Evolutionary conservation across 108 stramenopile species (phyloP).

Genomic region (Nannochloropsis granulata): DNA sequence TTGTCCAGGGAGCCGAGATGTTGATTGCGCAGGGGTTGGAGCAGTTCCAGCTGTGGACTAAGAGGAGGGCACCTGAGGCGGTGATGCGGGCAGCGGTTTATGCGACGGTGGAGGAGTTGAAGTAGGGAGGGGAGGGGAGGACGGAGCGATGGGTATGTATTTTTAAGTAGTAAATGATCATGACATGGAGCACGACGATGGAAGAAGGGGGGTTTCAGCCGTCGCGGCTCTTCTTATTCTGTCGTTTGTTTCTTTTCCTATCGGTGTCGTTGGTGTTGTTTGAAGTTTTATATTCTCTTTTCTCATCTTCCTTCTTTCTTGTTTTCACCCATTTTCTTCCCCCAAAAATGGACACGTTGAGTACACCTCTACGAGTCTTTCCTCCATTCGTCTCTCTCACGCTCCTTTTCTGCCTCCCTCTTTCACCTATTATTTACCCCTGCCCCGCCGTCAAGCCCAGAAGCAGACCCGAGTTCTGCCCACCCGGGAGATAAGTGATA

Average conservation of each 20-base stretch:
- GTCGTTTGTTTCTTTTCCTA: too few species aligned
- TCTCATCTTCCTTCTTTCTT: too few species aligned
- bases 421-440: background rate
- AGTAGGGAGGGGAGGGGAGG: background rate
- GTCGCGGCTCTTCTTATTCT: too few species aligned
- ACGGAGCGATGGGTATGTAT: too few species aligned
- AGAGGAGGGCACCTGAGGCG: conserved; percentile 53
- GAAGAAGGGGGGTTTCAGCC: too few species aligned
- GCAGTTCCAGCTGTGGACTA: conserved; percentile 89
- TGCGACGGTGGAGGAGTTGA: conserved; percentile 7
- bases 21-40: conserved; percentile 90
- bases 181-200: too few species aligned
- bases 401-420: background rate
- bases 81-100: conserved; percentile 16
- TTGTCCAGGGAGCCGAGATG: conserved; percentile 93
- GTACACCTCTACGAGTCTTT: background rate
- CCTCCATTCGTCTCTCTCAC: background rate
- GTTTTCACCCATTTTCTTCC: too few species aligned
- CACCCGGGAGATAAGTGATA: conserved; percentile 84
- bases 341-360: too few species aligned
- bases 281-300: too few species aligned
- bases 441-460: conserved; percentile 10
- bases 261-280: too few species aligned
- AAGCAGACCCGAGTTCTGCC: conserved; percentile 42
- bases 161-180: too few species aligned